Evolutionary conservation across 768 basidiomycete species (phyloP).

Genomic region (Rhizopogon sp.): DNA sequence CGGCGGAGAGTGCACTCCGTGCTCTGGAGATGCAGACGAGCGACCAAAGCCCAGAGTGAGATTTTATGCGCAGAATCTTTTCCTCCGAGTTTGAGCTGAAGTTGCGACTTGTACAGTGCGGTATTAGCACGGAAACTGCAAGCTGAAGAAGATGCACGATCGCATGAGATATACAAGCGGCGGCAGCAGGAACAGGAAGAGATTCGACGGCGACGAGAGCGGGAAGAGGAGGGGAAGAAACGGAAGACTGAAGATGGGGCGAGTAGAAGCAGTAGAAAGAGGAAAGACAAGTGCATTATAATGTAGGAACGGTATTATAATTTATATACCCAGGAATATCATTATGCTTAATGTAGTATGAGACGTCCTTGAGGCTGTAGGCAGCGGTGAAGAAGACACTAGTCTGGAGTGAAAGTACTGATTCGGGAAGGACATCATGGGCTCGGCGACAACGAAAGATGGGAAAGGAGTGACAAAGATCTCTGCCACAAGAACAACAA

Average conservation of each 20-base stretch:
- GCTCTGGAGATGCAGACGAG: constrained; percentile 43
- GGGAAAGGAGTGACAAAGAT: no score
- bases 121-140: constrained; percentile 75
- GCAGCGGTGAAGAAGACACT: no score
- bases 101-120: constrained; percentile 35
- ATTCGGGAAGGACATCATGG: no score
- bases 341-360: background rate
- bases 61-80: constrained; percentile 8
- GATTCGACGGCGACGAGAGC: constrained; percentile 1
- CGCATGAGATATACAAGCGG: constrained; percentile 31
- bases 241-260: constrained; percentile 21
- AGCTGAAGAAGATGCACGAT: constrained; percentile 67
- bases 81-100: background rate
- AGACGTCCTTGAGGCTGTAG: background rate
- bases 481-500: constrained; percentile 23
- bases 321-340: background rate
- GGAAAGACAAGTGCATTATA: constrained; percentile 46
- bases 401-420: no score
- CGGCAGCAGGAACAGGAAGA: constrained; percentile 25
- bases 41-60: constrained; percentile 58
- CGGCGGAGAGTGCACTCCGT: constrained; percentile 54
- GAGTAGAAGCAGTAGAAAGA: constrained; percentile 33
- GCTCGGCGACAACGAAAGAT: no score
- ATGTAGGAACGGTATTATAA: constrained; percentile 36
- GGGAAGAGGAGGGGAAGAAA: constrained; percentile 17